Base-by-base conservation (phyloP, 495 filamentous ascomycete genomes). In the Bombardia bombarda region DNA sequence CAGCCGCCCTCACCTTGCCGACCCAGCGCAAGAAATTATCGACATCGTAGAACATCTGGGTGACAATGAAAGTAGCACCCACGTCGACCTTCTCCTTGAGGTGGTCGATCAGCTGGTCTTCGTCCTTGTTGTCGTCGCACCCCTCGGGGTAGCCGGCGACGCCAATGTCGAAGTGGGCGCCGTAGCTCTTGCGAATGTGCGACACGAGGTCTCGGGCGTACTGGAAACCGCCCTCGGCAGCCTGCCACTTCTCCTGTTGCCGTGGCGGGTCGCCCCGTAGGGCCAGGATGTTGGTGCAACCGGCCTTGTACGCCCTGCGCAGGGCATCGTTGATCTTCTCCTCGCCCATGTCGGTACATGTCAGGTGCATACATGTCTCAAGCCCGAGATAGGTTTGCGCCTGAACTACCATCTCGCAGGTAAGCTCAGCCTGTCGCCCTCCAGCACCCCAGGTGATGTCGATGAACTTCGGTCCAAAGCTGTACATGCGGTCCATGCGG, bases 381-480 rank as follows among this genome's bases (percentile, higher is more conserved):
- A 99, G 71, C 7, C 93, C 93, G 57, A 94, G 90, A 31, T 88
- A 86, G n/a, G 89, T 85, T 65, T 99, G 93, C 32, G 93, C 92
- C 42, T 93, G 87, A 38, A 84, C 81, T 42, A 99, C 90, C 93
- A 99, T 99, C 57, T 99, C 93, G 62, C 83, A 89, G 9, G 93
- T 99, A 57, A 99, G 69, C 47, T 93, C 80, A 33, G 90, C 92
- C 42, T 87, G 75, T 49, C 84, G 80, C 24, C 93, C 93, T 45
- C 93, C 93, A 37, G 93, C 93, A 48, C 94, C 94, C 93, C 93
- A 99, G 39, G 93, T 99, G 60, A 99, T 81, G 63, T 99, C 93
- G 60, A 99, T 87, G 68, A 97, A 99, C 47, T 85, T 80, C 12
- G 93, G 93, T 0, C 92, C 90, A 43, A 92, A 77, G 52, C 75